Conservation (phyloP, 805 yeast species). For the Maudiozyma pseudohumilis region DNA sequence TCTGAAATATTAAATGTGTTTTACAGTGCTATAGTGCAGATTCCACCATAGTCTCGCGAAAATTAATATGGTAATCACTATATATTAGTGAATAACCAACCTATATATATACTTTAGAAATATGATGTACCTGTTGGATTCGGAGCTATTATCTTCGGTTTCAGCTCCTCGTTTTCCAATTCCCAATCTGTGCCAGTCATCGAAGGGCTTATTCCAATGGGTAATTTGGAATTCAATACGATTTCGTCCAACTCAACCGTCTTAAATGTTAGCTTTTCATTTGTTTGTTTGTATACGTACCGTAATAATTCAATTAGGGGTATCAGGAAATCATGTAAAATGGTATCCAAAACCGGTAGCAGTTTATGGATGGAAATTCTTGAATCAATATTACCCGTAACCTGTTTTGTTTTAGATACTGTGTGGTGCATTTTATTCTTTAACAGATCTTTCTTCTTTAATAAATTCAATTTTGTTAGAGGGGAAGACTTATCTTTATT, state of each 20-base stretch:
- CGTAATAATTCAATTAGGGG: slow-evolving; percentile 21
- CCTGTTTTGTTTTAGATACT: slow-evolving; percentile 1
- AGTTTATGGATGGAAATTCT: slow-evolving; percentile 4
- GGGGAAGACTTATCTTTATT: not conserved
- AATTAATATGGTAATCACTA: too few relatives aligned
- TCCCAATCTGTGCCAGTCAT: slow-evolving; percentile 17
- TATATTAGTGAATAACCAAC: too few relatives aligned
- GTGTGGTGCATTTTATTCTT: slow-evolving; percentile 7
- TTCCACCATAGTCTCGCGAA: too few relatives aligned
- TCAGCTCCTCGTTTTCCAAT: slow-evolving; percentile 8
- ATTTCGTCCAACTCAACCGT: slow-evolving; percentile 12
- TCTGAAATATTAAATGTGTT: too few relatives aligned
- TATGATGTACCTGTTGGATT: too few relatives aligned
- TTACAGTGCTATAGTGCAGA: too few relatives aligned
- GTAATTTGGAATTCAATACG: slow-evolving; percentile 12
- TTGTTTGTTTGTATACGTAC: slow-evolving; percentile 23
- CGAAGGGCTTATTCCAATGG: slow-evolving; percentile 22
- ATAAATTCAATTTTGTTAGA: slow-evolving; percentile 3
- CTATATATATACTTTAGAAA: too few relatives aligned
- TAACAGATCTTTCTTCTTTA: slow-evolving; percentile 3
- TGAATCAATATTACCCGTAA: not conserved
- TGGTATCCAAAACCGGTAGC: slow-evolving; percentile 18
- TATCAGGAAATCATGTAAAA: slow-evolving; percentile 21
- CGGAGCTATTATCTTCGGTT: too few relatives aligned
- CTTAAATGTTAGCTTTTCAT: slow-evolving; percentile 23